Evolutionary conservation across 306 rosid species (phyloP).

Genomic region (Castanea crenata): DNA sequence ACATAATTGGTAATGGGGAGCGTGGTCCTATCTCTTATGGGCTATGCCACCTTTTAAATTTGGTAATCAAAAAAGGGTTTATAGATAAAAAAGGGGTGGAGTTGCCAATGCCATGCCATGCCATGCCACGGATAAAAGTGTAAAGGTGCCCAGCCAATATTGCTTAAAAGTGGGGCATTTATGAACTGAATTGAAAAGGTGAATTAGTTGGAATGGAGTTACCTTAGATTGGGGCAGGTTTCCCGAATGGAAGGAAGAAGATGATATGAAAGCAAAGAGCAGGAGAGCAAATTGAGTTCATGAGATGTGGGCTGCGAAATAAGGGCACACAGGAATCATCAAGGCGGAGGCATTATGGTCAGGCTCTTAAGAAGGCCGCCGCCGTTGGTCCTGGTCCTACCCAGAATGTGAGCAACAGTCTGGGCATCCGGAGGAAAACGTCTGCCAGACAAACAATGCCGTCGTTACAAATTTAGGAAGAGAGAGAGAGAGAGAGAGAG

Average conservation of each 20-base stretch:
- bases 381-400: not conserved
- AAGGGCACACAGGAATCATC: conserved; percentile 13
- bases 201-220: not conserved
- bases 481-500: not conserved
- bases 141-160: too few relatives aligned
- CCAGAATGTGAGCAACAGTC: conserved; percentile 8
- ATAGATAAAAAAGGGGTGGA: too few relatives aligned
- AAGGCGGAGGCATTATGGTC: conserved; percentile 30
- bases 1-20: too few relatives aligned
- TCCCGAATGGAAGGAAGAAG: conserved; percentile 13
- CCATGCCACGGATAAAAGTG: too few relatives aligned
- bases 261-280: conserved; percentile 25
- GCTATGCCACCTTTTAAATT: too few relatives aligned
- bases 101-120: too few relatives aligned
- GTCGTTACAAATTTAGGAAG: too few relatives aligned
- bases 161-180: too few relatives aligned
- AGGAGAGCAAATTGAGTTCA: conserved; percentile 28
- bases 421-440: conserved; percentile 8
- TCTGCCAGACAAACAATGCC: conserved; percentile 9
- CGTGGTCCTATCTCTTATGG: too few relatives aligned
- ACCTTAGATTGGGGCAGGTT: conserved; percentile 32
- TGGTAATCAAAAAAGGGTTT: too few relatives aligned
- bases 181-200: not conserved
- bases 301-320: conserved; percentile 16
- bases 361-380: conserved; percentile 15